Percentiles rank a stretch among this genome's conserved stretches.
These are phyloP conservation scores for Chlorella variabilis DNA, from an alignment of 163 green algal species.

Conservation along the genomic window DNA sequence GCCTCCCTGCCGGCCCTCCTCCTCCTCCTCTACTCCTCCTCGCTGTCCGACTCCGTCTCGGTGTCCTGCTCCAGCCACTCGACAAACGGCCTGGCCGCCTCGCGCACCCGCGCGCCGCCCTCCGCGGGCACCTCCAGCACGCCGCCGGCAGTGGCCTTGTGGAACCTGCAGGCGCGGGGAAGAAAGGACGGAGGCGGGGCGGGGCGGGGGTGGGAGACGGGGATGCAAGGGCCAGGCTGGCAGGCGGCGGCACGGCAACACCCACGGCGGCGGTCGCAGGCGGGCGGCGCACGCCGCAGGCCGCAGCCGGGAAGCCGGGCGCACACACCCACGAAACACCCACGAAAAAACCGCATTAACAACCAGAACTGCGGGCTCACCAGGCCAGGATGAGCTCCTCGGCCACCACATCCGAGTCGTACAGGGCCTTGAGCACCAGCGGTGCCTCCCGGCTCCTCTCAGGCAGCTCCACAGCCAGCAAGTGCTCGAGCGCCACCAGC, in stretches of 20 bases:
- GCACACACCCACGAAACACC: not conserved
- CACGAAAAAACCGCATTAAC: too few species aligned
- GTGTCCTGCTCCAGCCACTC: constrained; percentile 78
- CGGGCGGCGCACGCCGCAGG: not conserved
- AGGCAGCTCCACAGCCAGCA: constrained; percentile 65
- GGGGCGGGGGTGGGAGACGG: not conserved
- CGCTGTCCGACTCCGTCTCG: constrained; percentile 58
- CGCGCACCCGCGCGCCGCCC: constrained; percentile 58
- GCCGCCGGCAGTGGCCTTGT: constrained; percentile 64
- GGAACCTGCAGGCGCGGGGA: constrained; percentile 50
- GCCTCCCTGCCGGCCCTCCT: too few species aligned
- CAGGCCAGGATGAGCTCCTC: constrained; percentile 88
- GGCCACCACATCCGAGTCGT: constrained; percentile 84
- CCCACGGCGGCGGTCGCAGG: too few species aligned
- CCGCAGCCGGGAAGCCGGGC: not conserved
- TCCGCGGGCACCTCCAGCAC: constrained; percentile 66
- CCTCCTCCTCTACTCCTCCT: constrained; percentile 49
- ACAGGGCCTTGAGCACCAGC: constrained; percentile 83
- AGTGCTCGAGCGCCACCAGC: constrained; percentile 89
- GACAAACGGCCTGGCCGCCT: constrained; percentile 68
- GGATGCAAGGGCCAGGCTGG: not conserved
- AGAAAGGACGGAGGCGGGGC: too few species aligned
- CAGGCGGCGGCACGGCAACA: not conserved
- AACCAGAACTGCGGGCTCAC: too few species aligned
- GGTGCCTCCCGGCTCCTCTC: constrained; percentile 69